Percentiles rank a stretch among this genome's conserved stretches.
Evolutionary conservation across 495 filamentous ascomycete species (phyloP).

Genomic region (Aspergillus egyptiacus): DNA sequence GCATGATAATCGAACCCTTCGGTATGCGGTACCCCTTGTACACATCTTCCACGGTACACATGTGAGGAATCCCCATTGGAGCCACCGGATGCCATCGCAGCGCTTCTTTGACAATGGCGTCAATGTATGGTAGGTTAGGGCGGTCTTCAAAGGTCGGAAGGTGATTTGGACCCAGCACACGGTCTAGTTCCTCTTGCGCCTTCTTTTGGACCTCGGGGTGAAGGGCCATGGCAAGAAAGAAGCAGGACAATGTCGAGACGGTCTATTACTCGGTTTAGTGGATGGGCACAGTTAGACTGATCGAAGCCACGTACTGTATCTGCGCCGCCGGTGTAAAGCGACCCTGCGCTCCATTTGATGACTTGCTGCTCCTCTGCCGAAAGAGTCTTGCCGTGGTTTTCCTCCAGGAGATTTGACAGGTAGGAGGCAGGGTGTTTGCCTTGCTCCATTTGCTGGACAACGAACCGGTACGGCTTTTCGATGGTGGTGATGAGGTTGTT

Average conservation of each 20-base stretch:
- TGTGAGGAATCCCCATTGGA: constrained; percentile 50
- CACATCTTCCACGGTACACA: constrained; percentile 45
- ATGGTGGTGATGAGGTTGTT: constrained; percentile 20
- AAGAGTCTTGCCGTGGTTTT: background rate
- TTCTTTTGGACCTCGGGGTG: constrained; percentile 41
- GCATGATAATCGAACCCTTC: constrained; percentile 35
- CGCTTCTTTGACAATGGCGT: constrained; percentile 40
- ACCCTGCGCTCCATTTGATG: constrained; percentile 39
- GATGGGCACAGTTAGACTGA: background rate
- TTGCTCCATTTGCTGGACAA: constrained; percentile 35
- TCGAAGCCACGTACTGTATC: constrained; percentile 34
- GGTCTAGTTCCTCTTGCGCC: constrained; percentile 52
- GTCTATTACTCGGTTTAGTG: constrained; percentile 16
- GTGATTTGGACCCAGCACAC: constrained; percentile 33
- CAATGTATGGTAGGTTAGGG: constrained; percentile 35
- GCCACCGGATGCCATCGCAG: constrained; percentile 42
- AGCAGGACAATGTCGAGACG: constrained; percentile 29
- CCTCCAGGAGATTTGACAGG: constrained; percentile 30
- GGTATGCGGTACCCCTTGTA: constrained; percentile 39
- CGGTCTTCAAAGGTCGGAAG: constrained; percentile 33
- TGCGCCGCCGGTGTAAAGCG: constrained; percentile 50
- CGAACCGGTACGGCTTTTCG: constrained; percentile 39
- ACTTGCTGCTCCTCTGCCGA: constrained; percentile 23
- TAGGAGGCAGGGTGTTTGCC: constrained; percentile 33
- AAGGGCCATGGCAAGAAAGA: constrained; percentile 40